Base-by-base conservation (phyloP, 1,284 basidiomycete genomes). In the Cystodermella granulosa region DNA sequence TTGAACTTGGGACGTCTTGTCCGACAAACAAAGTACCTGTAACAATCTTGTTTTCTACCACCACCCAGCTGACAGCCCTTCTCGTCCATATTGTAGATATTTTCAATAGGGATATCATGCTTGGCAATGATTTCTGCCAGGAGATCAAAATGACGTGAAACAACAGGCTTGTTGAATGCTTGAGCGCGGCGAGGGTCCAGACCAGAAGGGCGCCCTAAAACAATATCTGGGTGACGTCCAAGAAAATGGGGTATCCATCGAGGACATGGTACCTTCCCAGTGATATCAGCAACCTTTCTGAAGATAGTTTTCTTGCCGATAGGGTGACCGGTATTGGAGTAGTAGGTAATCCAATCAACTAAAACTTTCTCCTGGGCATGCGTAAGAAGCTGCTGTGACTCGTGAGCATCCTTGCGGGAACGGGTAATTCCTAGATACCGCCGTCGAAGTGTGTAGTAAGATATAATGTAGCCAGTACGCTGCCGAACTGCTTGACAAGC, bases 51-150 rank as follows among this genome's bases (percentile, higher is more conserved):
- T n/a, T 44, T 36, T 23, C 45, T 44, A 4, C 61, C 64, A 24
- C 54, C 48, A 17, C 62, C 58, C 2, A 62, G 45, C 42, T 63
- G 62, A 21, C 63, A 49, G 1, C 66, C 65, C 41, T 66, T 69
- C 53, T 70, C 62, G 48, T 70, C 68, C 60, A 67, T 65, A 39
- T 70, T 69, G 35, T 58, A 70, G 8, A 61, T 52, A 45, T 67
- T 61, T 36, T 59, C 48, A 2, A 45, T 47, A 2, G 44, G 39
- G 20, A 69, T 65, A 4, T 50, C 36, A 24, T 55, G 45, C 15
- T 57, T 22, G 0, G 43, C 23, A 17, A 62, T 23, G n/a, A 61
- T 14, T 5, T 53, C 49, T 24, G 55, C 45, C 15, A 55, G 45
- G 5, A 54, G 18, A 11, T 52, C 37, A 39, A 52, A 62, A 39